Conservation (phyloP, 2,329 filamentous ascomycete species). For the Ramichloridium luteum region DNA sequence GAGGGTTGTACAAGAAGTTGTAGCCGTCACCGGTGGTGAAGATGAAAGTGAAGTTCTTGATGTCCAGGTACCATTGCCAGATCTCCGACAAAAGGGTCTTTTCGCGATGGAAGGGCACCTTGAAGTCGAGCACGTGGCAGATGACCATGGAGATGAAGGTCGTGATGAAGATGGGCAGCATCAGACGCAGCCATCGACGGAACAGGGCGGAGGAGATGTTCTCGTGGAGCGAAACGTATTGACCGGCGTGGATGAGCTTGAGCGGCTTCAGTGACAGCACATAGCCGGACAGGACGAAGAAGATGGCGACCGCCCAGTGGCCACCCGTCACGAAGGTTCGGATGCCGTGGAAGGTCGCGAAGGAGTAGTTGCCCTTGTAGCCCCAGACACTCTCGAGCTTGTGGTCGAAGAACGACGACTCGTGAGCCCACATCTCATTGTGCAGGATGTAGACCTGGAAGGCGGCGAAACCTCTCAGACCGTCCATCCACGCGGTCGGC, state of each 20-base stretch:
- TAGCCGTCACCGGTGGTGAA: constrained; percentile 39
- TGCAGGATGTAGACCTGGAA: constrained; percentile 54
- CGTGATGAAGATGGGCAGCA: constrained; percentile 41
- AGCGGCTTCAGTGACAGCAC: constrained; percentile 39
- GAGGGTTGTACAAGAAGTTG: constrained; percentile 49
- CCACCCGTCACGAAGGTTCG: constrained; percentile 50
- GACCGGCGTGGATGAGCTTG: constrained; percentile 23
- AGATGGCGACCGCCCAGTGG: constrained; percentile 44
- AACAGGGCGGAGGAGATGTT: constrained; percentile 38
- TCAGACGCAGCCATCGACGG: constrained; percentile 39
- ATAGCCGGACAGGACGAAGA: constrained; percentile 43
- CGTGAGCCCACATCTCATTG: constrained; percentile 45
- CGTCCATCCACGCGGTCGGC: constrained; percentile 51
- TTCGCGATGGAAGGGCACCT: constrained; percentile 20
- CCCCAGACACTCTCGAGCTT: constrained; percentile 44
- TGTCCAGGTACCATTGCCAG: constrained; percentile 41
- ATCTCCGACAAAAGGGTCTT: constrained; percentile 38
- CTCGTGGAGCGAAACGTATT: constrained; percentile 25
- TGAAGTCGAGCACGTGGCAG: constrained; percentile 40
- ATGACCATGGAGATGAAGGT: constrained; percentile 42
- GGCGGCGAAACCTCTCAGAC: constrained; percentile 54
- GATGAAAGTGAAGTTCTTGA: constrained; percentile 58
- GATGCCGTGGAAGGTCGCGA: constrained; percentile 45
- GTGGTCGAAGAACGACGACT: constrained; percentile 23
- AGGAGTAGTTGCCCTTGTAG: constrained; percentile 36